These are phyloP conservation scores for Colletotrichum acutatum DNA, from an alignment of 2,329 filamentous ascomycete genomes.

Conservation along the genomic window DNA sequence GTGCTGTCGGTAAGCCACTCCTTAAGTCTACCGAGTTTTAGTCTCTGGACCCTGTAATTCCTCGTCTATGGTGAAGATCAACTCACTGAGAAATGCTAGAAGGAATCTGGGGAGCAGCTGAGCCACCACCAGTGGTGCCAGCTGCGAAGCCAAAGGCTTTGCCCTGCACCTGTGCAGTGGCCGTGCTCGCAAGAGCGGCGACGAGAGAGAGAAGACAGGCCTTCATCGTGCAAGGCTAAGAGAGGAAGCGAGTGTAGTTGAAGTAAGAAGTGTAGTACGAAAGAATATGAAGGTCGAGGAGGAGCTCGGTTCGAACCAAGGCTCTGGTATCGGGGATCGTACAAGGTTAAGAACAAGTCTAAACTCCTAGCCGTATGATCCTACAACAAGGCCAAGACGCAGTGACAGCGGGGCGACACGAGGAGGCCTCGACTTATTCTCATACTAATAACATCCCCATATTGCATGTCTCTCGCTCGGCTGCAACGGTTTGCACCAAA, in stretches of 20 bases:
- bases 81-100: slow-evolving; percentile 27
- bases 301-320: neutral
- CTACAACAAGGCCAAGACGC: neutral
- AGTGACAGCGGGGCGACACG: slow-evolving; percentile 2
- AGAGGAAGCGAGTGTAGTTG: neutral
- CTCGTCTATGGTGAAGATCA: slow-evolving; percentile 44
- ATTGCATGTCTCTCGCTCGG: neutral
- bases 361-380: neutral
- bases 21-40: slow-evolving; percentile 42
- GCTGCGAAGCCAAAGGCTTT: slow-evolving; percentile 45
- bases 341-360: slow-evolving; percentile 9
- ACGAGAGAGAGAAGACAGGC: slow-evolving; percentile 33
- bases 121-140: slow-evolving; percentile 63
- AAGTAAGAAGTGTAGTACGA: neutral
- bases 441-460: neutral
- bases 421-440: neutral
- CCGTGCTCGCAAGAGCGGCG: slow-evolving; percentile 35
- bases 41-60: neutral
- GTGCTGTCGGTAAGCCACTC: slow-evolving; percentile 42
- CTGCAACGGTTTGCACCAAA: neutral
- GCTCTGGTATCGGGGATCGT: neutral
- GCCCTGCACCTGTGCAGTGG: slow-evolving; percentile 42
- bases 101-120: slow-evolving; percentile 54
- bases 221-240: slow-evolving; percentile 14
- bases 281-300: neutral